Percentiles rank a stretch among this genome's conserved stretches.
Evolutionary conservation across 768 basidiomycete genomes (phyloP).

Genomic region (Suillus occidentalis): DNA sequence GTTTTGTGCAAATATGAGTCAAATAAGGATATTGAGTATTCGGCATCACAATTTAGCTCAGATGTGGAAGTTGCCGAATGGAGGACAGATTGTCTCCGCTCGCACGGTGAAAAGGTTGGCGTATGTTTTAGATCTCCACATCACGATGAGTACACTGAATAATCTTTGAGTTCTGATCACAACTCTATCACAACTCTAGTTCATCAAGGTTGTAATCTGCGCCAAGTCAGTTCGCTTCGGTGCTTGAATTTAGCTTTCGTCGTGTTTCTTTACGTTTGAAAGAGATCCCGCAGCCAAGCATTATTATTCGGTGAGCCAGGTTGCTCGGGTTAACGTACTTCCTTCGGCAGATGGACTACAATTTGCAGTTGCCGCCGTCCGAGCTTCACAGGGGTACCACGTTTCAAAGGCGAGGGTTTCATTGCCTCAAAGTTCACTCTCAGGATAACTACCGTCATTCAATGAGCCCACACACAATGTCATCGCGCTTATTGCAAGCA

Average conservation of each 20-base stretch:
- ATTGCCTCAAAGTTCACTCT: neutral
- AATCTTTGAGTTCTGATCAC: neutral
- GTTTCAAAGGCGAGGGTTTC: constrained; percentile 3
- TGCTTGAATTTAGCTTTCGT: neutral
- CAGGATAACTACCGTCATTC: neutral
- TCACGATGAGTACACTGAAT: neutral
- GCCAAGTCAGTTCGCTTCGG: constrained; percentile 4
- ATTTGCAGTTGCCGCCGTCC: neutral
- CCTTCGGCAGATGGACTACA: neutral
- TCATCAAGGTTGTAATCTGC: neutral
- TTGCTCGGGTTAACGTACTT: constrained; percentile 1
- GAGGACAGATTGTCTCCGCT: neutral
- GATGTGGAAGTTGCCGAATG: neutral
- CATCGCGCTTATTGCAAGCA: neutral
- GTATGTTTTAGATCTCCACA: neutral
- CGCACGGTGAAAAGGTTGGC: neutral
- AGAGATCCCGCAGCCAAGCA: neutral
- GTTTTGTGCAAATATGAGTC: neutral
- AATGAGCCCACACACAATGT: neutral
- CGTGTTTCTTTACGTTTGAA: neutral
- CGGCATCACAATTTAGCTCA: neutral
- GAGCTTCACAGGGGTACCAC: neutral
- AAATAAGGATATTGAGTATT: too few relatives aligned
- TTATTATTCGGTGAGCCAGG: neutral
- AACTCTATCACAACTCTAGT: constrained; percentile 4